phyloP scores from a whole-genome alignment of 2,329 filamentous ascomycete genomes.

The Calonectria hawksworthii region DNA sequence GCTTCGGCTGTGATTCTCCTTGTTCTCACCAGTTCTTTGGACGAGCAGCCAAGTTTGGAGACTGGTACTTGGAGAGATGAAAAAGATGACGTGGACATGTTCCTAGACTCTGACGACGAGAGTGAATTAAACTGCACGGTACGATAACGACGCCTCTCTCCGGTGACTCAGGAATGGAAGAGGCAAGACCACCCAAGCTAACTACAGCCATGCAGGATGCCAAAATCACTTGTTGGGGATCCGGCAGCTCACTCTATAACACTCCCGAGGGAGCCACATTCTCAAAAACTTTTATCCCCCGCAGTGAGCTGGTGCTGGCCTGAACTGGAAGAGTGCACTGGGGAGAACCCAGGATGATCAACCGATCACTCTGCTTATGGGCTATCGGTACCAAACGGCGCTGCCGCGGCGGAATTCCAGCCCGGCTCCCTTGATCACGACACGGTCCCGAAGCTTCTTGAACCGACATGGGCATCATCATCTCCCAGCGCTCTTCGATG shows the following conservation, averaged over 20 bases:
- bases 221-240: not conserved
- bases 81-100: slow-evolving; percentile 33
- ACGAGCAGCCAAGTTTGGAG: not conserved
- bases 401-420: slow-evolving; percentile 64
- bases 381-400: too few relatives aligned
- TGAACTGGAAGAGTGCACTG: too few relatives aligned
- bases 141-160: slow-evolving; percentile 37
- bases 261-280: too few relatives aligned
- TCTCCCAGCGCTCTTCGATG: slow-evolving; percentile 43
- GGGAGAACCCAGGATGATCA: too few relatives aligned
- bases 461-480: slow-evolving; percentile 48
- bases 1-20: too few relatives aligned
- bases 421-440: slow-evolving; percentile 75
- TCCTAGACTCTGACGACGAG: slow-evolving; percentile 42
- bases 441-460: slow-evolving; percentile 72
- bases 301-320: too few relatives aligned
- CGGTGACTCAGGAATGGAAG: slow-evolving; percentile 38
- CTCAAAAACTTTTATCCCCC: too few relatives aligned
- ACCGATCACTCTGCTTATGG: too few relatives aligned
- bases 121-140: slow-evolving; percentile 7
- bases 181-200: slow-evolving; percentile 31
- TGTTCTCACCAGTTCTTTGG: too few relatives aligned
- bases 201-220: slow-evolving; percentile 32
- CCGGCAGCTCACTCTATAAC: too few relatives aligned
- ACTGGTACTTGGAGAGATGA: slow-evolving; percentile 8